Evolutionary conservation across 2,329 filamentous ascomycete species (phyloP).

Genomic region (Lojkania enalia): DNA sequence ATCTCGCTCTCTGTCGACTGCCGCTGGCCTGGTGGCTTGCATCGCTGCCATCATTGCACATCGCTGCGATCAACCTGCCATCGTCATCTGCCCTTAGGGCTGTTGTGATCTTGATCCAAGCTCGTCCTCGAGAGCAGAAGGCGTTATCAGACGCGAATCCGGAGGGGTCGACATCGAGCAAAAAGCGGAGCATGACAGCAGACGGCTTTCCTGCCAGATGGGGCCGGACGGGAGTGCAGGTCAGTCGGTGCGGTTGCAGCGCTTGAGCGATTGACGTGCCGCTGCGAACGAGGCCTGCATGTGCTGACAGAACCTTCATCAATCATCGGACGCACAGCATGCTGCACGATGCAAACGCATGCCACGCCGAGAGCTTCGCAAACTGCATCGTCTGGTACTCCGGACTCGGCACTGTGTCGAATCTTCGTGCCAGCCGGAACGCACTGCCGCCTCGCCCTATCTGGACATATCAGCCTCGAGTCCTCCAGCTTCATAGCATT

Average conservation of each 20-base stretch:
- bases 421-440: constrained; percentile 12
- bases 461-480: constrained; percentile 15
- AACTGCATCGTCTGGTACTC: not conserved
- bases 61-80: too few species aligned
- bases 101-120: too few species aligned
- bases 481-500: constrained; percentile 6
- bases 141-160: too few species aligned
- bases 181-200: constrained; percentile 10
- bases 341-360: constrained; percentile 13
- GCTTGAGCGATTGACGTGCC: constrained; percentile 18
- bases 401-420: constrained; percentile 3
- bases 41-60: too few species aligned
- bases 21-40: too few species aligned
- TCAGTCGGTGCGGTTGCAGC: constrained; percentile 31
- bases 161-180: constrained; percentile 2
- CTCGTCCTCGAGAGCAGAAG: too few species aligned
- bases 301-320: constrained; percentile 21
- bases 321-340: constrained; percentile 16
- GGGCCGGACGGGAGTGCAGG: constrained; percentile 13
- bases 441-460: constrained; percentile 11
- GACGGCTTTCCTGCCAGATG: constrained; percentile 35
- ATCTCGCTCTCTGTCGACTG: too few species aligned
- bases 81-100: too few species aligned
- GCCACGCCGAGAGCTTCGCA: constrained; percentile 6
- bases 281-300: constrained; percentile 17